Percentiles rank a stretch among this genome's conserved stretches.
phyloP scores from a whole-genome alignment of 169 alveolate genomes.

The Babesia gibsoni region DNA sequence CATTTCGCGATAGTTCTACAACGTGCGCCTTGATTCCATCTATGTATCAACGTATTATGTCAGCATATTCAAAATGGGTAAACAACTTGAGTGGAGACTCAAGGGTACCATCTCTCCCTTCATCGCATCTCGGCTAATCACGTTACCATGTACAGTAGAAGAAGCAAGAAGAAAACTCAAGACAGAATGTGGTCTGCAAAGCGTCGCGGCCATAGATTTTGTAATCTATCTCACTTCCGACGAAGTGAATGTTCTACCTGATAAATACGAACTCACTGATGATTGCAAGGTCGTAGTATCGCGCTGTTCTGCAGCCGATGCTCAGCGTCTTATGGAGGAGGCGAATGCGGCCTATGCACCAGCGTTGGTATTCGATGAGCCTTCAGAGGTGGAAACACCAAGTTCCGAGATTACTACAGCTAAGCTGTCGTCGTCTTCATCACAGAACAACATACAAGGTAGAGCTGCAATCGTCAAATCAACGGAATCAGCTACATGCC shows the following conservation, averaged over 20 bases:
- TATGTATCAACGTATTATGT: not conserved
- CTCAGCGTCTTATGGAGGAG: conserved; percentile 27
- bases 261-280: conserved; percentile 10
- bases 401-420: not conserved
- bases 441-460: no score
- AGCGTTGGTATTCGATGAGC: not conserved
- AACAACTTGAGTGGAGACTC: conserved; percentile 48
- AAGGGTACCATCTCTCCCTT: conserved; percentile 57
- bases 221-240: conserved; percentile 39
- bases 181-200: conserved; percentile 58
- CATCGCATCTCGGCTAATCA: conserved; percentile 11
- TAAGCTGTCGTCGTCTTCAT: not conserved
- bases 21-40: not conserved
- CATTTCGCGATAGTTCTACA: not conserved
- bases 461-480: no score
- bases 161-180: conserved; percentile 43
- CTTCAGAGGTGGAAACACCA: not conserved
- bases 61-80: not conserved
- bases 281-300: conserved; percentile 22
- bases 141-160: conserved; percentile 39
- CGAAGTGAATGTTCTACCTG: conserved; percentile 42
- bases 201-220: conserved; percentile 40
- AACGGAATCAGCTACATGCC: no score
- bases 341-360: conserved; percentile 25
- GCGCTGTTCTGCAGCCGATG: conserved; percentile 48